These are phyloP conservation scores for Multifurca ochricompacta DNA, from an alignment of 768 basidiomycete species.

Conservation along the genomic window DNA sequence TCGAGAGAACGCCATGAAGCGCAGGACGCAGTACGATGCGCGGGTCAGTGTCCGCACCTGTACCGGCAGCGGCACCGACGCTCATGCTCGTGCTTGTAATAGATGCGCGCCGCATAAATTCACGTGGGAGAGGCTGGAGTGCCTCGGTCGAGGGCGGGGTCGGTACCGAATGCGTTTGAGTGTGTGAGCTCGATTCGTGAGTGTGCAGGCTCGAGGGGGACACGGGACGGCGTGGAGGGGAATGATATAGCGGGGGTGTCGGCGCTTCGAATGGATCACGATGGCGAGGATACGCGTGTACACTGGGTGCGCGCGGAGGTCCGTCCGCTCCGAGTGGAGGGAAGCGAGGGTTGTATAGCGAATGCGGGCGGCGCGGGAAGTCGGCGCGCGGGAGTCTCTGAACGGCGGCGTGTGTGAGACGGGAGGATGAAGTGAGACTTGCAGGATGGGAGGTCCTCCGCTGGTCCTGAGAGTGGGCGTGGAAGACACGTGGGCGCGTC, in stretches of 20 bases:
- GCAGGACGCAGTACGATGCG: slow-evolving; percentile 55
- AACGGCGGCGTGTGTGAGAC: slow-evolving; percentile 9
- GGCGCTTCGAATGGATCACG: slow-evolving; percentile 22
- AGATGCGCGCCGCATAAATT: slow-evolving; percentile 29
- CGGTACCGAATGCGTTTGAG: slow-evolving; percentile 35
- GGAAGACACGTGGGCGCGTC: slow-evolving; percentile 76
- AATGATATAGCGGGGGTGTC: slow-evolving; percentile 24
- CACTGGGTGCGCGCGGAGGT: not conserved
- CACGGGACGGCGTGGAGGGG: slow-evolving; percentile 30
- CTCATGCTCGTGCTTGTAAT: slow-evolving; percentile 30
- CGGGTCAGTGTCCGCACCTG: slow-evolving; percentile 29
- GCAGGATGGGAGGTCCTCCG: slow-evolving; percentile 31
- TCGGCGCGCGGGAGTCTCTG: not conserved
- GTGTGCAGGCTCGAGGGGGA: slow-evolving; percentile 47
- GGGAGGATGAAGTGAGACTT: slow-evolving; percentile 15
- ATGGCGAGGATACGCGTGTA: slow-evolving; percentile 9
- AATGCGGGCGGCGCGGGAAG: slow-evolving; percentile 1
- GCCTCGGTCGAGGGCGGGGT: slow-evolving; percentile 36
- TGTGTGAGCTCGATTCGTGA: slow-evolving; percentile 42
- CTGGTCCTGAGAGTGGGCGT: slow-evolving; percentile 74
- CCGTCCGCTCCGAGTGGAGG: not conserved
- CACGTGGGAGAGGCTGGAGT: slow-evolving; percentile 36
- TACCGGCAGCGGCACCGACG: not conserved
- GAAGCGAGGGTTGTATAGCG: slow-evolving; percentile 15
- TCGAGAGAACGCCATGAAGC: slow-evolving; percentile 70